phyloP scores from a whole-genome alignment of 1,284 basidiomycete species.

The Cryptococcus amylolentus region DNA sequence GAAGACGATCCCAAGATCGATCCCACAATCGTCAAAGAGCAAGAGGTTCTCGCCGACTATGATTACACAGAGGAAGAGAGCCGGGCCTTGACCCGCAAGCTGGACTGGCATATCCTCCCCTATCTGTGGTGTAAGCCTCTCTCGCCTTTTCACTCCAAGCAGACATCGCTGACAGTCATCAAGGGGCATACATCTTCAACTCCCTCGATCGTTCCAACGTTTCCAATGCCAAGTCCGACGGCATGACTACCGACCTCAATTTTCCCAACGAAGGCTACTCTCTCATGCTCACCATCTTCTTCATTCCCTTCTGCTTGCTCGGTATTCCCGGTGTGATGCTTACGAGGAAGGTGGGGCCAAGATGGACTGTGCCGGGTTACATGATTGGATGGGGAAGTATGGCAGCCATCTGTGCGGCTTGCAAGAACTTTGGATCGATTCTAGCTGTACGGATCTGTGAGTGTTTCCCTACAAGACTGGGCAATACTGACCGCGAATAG shows the following conservation, averaged over 20 bases:
- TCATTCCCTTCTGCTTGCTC: conserved; percentile 13
- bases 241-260: conserved; percentile 10
- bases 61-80: conserved; percentile 21
- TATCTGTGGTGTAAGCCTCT: conserved; percentile 17
- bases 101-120: conserved; percentile 26
- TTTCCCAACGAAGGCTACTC: conserved; percentile 10
- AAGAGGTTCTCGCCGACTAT: conserved; percentile 11
- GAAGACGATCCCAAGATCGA: neutral
- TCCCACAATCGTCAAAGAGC: conserved; percentile 11
- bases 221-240: conserved; percentile 13
- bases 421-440: conserved; percentile 8
- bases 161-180: neutral
- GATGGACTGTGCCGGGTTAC: conserved; percentile 15
- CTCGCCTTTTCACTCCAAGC: neutral
- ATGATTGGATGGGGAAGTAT: conserved; percentile 19
- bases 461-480: neutral
- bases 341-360: conserved; percentile 16
- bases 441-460: conserved; percentile 11
- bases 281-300: conserved; percentile 18
- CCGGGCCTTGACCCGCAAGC: conserved; percentile 13
- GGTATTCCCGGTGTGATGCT: conserved; percentile 11
- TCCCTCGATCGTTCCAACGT: conserved; percentile 21
- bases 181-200: conserved; percentile 12
- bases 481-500: neutral
- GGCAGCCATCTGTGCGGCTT: conserved; percentile 20